Percentiles rank a stretch among this genome's conserved stretches.
These are phyloP conservation scores for Mycena polygramma DNA, from an alignment of 768 basidiomycete genomes.

Conservation along the genomic window DNA sequence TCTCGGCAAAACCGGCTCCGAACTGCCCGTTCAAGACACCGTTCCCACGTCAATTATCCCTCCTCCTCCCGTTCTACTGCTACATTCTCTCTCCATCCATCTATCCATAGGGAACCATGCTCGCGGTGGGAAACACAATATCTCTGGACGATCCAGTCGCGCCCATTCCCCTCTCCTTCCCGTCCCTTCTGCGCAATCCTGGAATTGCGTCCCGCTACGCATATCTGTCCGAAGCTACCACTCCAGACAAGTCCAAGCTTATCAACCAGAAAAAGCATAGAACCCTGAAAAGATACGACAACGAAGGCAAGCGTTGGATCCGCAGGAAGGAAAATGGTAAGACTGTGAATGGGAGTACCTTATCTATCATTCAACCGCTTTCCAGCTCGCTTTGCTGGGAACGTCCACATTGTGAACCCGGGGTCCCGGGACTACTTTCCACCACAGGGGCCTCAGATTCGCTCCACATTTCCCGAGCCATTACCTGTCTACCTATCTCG, in stretches of 20 bases:
- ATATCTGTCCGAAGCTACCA: slow-evolving; percentile 54
- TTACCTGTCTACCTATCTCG: slow-evolving; percentile 80
- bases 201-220: slow-evolving; percentile 67
- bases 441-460: slow-evolving; percentile 54
- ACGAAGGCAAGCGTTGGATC: slow-evolving; percentile 84
- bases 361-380: background rate
- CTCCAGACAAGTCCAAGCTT: slow-evolving; percentile 33
- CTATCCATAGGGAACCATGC: slow-evolving; percentile 8
- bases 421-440: slow-evolving; percentile 64
- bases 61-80: too few species aligned
- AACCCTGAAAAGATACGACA: slow-evolving; percentile 59
- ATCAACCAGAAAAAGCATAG: slow-evolving; percentile 54
- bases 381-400: slow-evolving; percentile 77
- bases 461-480: slow-evolving; percentile 81
- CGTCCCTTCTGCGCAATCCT: slow-evolving; percentile 74
- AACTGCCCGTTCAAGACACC: too few species aligned
- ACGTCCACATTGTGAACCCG: slow-evolving; percentile 79
- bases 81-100: background rate
- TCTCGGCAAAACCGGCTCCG: too few species aligned
- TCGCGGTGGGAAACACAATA: slow-evolving; percentile 14
- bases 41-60: too few species aligned
- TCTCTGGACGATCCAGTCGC: slow-evolving; percentile 30
- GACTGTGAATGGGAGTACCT: slow-evolving; percentile 33
- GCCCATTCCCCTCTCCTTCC: slow-evolving; percentile 76
- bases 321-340: slow-evolving; percentile 83